Evolutionary conservation across 805 yeast species (phyloP).

Genomic region (Henningerozyma blattae): DNA sequence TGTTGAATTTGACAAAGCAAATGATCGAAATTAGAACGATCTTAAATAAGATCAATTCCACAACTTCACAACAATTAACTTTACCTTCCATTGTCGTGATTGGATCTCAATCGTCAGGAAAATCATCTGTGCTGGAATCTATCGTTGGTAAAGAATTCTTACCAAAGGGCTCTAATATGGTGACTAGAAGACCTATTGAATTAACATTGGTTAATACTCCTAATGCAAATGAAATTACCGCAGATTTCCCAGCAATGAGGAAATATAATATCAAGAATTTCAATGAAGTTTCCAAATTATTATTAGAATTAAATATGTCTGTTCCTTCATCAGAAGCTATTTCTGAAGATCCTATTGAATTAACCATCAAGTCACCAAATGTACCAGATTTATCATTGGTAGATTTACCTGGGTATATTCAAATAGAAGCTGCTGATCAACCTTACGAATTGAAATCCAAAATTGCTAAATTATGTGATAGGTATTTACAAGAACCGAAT

Average conservation of each 20-base stretch:
- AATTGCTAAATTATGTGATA: slow-evolving; percentile 70
- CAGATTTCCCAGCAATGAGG: slow-evolving; percentile 87
- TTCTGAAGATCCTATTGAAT: slow-evolving; percentile 86
- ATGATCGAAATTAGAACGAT: slow-evolving; percentile 93
- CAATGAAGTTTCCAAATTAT: slow-evolving; percentile 73
- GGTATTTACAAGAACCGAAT: slow-evolving; percentile 82
- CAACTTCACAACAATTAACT: slow-evolving; percentile 54
- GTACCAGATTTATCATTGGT: slow-evolving; percentile 91
- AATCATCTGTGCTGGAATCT: slow-evolving; percentile 89
- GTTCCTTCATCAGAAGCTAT: slow-evolving; percentile 81
- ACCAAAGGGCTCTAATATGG: slow-evolving; percentile 98
- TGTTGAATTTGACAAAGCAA: slow-evolving; percentile 81
- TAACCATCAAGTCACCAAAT: slow-evolving; percentile 77
- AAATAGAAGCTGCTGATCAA: slow-evolving; percentile 93
- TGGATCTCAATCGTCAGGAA: slow-evolving; percentile 96
- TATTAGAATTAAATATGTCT: slow-evolving; percentile 82
- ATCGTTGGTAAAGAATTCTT: slow-evolving; percentile 96
- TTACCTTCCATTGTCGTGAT: slow-evolving; percentile 92
- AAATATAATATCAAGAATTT: slow-evolving; percentile 78
- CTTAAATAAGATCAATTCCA: slow-evolving; percentile 58
- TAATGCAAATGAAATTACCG: slow-evolving; percentile 66
- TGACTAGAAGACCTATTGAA: slow-evolving; percentile 94
- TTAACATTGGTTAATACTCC: slow-evolving; percentile 84
- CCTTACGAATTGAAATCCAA: slow-evolving; percentile 72
- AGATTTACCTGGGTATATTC: slow-evolving; percentile 96